A percentile compares a stretch with the other conserved stretches of the same genome.
These are phyloP conservation scores for Leccinum fuscescens DNA, from an alignment of 1,284 basidiomycete genomes.

Conservation along the genomic window DNA sequence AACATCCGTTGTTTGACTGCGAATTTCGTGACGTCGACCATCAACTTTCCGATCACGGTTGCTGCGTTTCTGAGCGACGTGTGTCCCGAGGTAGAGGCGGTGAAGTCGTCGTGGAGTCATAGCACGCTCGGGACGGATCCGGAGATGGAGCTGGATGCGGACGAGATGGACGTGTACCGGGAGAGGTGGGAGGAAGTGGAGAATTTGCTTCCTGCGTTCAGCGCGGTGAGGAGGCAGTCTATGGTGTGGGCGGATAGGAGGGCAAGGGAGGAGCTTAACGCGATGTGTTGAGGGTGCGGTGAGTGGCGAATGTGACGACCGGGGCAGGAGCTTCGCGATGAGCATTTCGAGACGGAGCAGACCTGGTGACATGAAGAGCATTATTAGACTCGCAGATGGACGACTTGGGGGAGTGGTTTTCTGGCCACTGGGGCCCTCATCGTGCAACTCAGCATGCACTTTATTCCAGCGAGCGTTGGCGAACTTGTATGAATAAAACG, in stretches of 20 bases:
- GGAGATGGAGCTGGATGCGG: background rate
- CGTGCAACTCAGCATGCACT: background rate
- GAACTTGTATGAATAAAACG: background rate
- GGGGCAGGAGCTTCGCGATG: background rate
- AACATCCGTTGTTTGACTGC: constrained; percentile 10
- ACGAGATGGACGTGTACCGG: constrained; percentile 9
- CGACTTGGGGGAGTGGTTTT: too few species aligned
- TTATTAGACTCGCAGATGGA: background rate
- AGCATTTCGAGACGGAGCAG: background rate
- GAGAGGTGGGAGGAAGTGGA: constrained; percentile 27
- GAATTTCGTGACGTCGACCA: constrained; percentile 22
- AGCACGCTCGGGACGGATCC: background rate
- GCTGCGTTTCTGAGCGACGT: constrained; percentile 30
- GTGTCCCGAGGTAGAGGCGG: constrained; percentile 18
- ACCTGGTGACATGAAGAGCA: background rate
- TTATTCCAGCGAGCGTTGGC: background rate
- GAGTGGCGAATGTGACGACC: background rate
- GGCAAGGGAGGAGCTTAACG: background rate
- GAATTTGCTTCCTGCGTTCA: constrained; percentile 22
- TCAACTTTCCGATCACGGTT: constrained; percentile 16
- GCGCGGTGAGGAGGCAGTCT: constrained; percentile 20
- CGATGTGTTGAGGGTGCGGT: background rate
- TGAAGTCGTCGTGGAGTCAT: constrained; percentile 13
- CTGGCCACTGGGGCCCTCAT: background rate
- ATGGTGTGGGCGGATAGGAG: constrained; percentile 5